phyloP scores from a whole-genome alignment of 495 filamentous ascomycete genomes.

The Evernia prunastri region DNA sequence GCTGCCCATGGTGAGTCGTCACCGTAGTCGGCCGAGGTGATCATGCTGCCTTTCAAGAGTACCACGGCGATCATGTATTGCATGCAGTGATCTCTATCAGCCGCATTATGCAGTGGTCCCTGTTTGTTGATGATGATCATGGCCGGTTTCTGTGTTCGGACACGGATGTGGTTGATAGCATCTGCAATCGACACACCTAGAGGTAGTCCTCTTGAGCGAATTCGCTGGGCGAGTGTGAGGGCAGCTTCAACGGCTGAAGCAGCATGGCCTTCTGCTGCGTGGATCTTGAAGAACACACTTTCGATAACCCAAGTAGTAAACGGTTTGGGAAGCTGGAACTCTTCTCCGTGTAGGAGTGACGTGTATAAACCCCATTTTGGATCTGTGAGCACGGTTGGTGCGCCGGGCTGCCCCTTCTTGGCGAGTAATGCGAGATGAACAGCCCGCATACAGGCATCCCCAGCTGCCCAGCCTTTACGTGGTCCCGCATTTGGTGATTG shows the following conservation, averaged over 20 bases:
- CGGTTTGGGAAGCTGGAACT: slow-evolving; percentile 27
- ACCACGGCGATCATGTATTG: slow-evolving; percentile 38
- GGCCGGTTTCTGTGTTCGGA: slow-evolving; percentile 24
- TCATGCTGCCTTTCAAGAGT: slow-evolving; percentile 33
- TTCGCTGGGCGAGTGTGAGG: not conserved
- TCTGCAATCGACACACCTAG: not conserved
- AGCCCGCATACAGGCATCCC: slow-evolving; percentile 40
- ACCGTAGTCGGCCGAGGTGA: slow-evolving; percentile 34
- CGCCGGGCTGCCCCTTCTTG: slow-evolving; percentile 34
- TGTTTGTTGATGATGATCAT: slow-evolving; percentile 39
- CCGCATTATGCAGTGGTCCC: slow-evolving; percentile 34
- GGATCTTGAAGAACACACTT: slow-evolving; percentile 36
- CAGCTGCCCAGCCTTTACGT: slow-evolving; percentile 45
- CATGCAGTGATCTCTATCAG: slow-evolving; percentile 44
- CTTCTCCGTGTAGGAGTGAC: slow-evolving; percentile 26
- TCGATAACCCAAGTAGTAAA: slow-evolving; percentile 35
- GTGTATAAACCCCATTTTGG: slow-evolving; percentile 37
- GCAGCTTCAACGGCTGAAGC: slow-evolving; percentile 37
- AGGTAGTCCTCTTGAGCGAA: not conserved
- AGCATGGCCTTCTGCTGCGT: slow-evolving; percentile 38
- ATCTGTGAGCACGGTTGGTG: slow-evolving; percentile 31
- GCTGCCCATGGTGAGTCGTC: slow-evolving; percentile 35
- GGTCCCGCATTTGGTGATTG: slow-evolving; percentile 34
- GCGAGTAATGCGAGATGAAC: slow-evolving; percentile 38
- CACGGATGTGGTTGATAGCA: not conserved